Evolutionary conservation across 148 eudicot species (phyloP).

Genomic region (Selenicereus undatus): DNA sequence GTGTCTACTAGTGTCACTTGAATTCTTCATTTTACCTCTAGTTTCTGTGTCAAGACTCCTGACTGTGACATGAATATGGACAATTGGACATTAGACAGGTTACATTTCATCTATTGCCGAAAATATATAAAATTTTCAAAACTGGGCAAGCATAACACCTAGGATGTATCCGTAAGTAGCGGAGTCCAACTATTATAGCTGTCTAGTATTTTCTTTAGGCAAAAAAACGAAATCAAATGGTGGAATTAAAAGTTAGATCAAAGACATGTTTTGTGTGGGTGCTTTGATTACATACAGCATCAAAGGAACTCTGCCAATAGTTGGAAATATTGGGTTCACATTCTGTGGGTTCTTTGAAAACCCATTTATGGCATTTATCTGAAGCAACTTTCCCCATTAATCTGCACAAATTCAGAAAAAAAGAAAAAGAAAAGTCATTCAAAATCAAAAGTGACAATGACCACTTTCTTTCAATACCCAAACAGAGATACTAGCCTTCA

Average conservation of each 20-base stretch:
- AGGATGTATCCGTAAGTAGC: neutral
- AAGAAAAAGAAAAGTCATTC: neutral
- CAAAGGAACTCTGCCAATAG: slow-evolving; percentile 98
- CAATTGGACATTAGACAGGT: neutral
- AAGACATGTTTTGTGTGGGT: neutral
- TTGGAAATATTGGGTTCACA: slow-evolving; percentile 89
- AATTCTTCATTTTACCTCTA: neutral
- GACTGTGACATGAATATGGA: neutral
- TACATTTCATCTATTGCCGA: neutral
- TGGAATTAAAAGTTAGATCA: neutral
- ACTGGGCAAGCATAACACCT: neutral
- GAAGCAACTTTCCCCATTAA: slow-evolving; percentile 99
- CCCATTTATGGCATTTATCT: slow-evolving; percentile 99
- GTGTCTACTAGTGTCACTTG: neutral
- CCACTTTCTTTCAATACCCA: neutral
- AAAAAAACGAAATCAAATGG: neutral
- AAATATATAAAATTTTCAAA: too few species aligned
- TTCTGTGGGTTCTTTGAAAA: slow-evolving; percentile 97
- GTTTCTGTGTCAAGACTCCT: neutral
- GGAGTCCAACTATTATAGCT: neutral
- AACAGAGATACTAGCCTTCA: neutral
- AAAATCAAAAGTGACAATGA: neutral
- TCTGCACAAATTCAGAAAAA: slow-evolving; percentile 46
- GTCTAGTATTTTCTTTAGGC: neutral
- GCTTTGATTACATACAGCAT: slow-evolving; percentile 70